A percentile compares a stretch with the other conserved stretches of the same genome.
These are phyloP conservation scores for Thielaviopsis ethacetica DNA, from an alignment of 2,329 filamentous ascomycete species.

Conservation along the genomic window DNA sequence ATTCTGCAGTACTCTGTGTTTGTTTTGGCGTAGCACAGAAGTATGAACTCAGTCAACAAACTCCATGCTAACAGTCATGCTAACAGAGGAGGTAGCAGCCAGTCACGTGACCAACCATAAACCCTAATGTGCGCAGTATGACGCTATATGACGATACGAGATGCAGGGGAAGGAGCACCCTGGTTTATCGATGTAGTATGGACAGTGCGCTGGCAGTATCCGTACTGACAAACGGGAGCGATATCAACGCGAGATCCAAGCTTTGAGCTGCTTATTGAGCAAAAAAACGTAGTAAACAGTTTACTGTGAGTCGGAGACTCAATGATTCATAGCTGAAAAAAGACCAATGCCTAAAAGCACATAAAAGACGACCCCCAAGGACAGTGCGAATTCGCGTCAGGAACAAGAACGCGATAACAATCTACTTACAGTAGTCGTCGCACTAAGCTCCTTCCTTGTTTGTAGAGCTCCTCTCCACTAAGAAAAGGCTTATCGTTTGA, in stretches of 20 bases:
- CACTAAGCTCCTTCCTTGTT: conserved; percentile 2
- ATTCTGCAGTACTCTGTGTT: no score
- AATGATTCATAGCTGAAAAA: no score
- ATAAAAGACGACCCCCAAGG: background rate
- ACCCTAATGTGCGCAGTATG: no score
- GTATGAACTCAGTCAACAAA: no score
- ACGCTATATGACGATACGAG: no score
- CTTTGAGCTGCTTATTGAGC: background rate
- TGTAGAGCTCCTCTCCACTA: background rate
- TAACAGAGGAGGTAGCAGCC: no score
- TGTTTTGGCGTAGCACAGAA: no score
- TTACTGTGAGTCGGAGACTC: background rate
- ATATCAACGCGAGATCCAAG: background rate
- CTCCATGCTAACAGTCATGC: no score
- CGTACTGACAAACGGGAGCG: background rate
- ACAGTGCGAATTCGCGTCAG: background rate
- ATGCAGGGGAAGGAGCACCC: no score
- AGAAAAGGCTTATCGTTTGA: no score
- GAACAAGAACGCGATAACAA: background rate
- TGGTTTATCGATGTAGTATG: background rate
- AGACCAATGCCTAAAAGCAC: background rate
- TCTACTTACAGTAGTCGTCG: no score
- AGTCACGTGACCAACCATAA: no score
- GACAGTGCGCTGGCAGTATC: background rate
- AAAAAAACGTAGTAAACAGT: background rate